Evolutionary conservation across 768 basidiomycete genomes (phyloP).

Genomic region (Pleurotus djamor): DNA sequence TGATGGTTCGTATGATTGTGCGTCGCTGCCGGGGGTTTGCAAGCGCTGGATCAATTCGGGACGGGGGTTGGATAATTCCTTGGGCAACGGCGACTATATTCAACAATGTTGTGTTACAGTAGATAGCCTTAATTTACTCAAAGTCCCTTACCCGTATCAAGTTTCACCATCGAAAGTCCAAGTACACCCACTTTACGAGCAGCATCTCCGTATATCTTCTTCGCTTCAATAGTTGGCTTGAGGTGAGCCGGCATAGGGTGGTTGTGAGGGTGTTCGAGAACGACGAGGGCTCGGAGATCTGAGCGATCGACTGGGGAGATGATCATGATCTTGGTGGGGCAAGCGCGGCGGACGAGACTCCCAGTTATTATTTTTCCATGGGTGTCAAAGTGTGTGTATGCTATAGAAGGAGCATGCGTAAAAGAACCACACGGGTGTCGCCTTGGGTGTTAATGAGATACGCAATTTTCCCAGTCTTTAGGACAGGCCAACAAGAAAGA

Average conservation of each 20-base stretch:
- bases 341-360: slow-evolving; percentile 8
- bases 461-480: no score
- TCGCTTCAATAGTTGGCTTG: slow-evolving; percentile 9
- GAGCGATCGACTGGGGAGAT: slow-evolving; percentile 10
- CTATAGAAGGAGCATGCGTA: no score
- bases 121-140: background rate
- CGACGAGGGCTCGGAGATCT: slow-evolving; percentile 10
- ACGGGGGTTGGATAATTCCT: slow-evolving; percentile 1
- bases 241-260: slow-evolving; percentile 11
- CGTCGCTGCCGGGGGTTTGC: slow-evolving; percentile 9
- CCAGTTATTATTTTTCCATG: slow-evolving; percentile 8
- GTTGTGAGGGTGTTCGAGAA: slow-evolving; percentile 9
- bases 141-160: slow-evolving; percentile 10
- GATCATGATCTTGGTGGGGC: slow-evolving; percentile 9
- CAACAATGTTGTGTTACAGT: background rate
- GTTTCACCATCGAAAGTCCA: slow-evolving; percentile 9
- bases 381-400: slow-evolving; percentile 10
- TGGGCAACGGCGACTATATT: slow-evolving; percentile 2
- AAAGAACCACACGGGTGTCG: no score
- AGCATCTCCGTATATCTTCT: slow-evolving; percentile 7
- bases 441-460: no score
- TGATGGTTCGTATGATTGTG: slow-evolving; percentile 1
- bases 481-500: no score
- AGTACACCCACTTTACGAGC: background rate
- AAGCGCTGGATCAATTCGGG: slow-evolving; percentile 7